Conservation (phyloP, 768 basidiomycete genomes). For the Polyporus arcularius region DNA sequence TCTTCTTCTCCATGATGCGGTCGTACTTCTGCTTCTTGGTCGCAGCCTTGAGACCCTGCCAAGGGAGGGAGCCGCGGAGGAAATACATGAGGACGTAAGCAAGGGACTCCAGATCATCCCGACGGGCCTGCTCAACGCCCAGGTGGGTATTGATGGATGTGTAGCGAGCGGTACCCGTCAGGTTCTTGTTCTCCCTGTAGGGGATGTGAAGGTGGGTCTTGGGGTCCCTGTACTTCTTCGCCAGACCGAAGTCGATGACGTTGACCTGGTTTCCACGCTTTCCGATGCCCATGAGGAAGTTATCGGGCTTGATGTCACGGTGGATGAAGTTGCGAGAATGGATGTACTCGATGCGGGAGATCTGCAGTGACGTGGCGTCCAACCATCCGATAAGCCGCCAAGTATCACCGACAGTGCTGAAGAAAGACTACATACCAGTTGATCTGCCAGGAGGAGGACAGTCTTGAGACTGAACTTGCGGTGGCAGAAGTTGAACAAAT, state of each 20-base stretch:
- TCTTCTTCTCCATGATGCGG: constrained; percentile 99
- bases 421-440: constrained; percentile 63
- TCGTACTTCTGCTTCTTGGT: constrained; percentile 99
- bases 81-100: constrained; percentile 99
- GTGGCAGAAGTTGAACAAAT: constrained; percentile 94
- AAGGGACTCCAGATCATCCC: constrained; percentile 97
- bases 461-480: constrained; percentile 98
- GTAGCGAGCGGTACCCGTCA: constrained; percentile 98
- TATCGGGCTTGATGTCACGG: constrained; percentile 99
- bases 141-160: constrained; percentile 99
- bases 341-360: constrained; percentile 98
- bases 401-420: background rate
- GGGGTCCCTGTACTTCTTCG: constrained; percentile 99
- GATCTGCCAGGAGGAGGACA: constrained; percentile 93
- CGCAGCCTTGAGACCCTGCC: constrained; percentile 99
- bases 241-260: constrained; percentile 96
- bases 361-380: constrained; percentile 46
- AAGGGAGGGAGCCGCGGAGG: constrained; percentile 95
- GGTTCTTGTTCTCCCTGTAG: constrained; percentile 99
- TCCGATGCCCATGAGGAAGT: constrained; percentile 99
- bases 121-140: constrained; percentile 96
- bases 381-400: constrained; percentile 12
- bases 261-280: constrained; percentile 99
- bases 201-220: constrained; percentile 99
- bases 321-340: constrained; percentile 99